Evolutionary conservation across 306 rosid genomes (phyloP).

Genomic region (Cotoneaster glaucophyllus): DNA sequence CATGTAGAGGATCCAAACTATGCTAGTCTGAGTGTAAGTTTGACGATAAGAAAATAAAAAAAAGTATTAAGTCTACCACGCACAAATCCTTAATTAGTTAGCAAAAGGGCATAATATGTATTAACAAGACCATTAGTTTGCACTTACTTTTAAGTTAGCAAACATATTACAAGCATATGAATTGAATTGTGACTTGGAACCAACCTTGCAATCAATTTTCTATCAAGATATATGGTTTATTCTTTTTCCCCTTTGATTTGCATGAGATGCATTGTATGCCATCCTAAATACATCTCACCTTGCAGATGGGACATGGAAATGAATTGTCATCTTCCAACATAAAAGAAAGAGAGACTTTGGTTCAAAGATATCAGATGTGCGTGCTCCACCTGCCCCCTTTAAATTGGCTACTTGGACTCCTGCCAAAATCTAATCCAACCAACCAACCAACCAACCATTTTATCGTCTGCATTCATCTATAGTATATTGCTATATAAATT

Average conservation of each 20-base stretch:
- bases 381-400: conserved; percentile 26
- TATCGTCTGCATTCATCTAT: conserved; percentile 19
- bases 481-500: not conserved
- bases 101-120: not conserved
- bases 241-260: not conserved
- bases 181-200: not conserved
- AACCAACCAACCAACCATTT: conserved; percentile 22
- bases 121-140: not conserved
- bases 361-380: conserved; percentile 1
- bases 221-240: not conserved
- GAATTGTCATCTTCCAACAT: conserved; percentile 15
- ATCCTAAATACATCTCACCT: conserved; percentile 23
- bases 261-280: not conserved
- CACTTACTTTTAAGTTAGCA: not conserved
- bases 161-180: not conserved
- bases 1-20: not conserved
- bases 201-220: not conserved
- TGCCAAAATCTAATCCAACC: conserved; percentile 28
- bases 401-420: conserved; percentile 5
- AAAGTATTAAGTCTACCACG: not conserved
- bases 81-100: not conserved
- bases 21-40: not conserved
- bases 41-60: no score
- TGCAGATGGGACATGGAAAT: conserved; percentile 19
- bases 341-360: conserved; percentile 6